Evolutionary conservation across 1,284 basidiomycete species (phyloP).

Genomic region (Cystobasidium slooffiae): DNA sequence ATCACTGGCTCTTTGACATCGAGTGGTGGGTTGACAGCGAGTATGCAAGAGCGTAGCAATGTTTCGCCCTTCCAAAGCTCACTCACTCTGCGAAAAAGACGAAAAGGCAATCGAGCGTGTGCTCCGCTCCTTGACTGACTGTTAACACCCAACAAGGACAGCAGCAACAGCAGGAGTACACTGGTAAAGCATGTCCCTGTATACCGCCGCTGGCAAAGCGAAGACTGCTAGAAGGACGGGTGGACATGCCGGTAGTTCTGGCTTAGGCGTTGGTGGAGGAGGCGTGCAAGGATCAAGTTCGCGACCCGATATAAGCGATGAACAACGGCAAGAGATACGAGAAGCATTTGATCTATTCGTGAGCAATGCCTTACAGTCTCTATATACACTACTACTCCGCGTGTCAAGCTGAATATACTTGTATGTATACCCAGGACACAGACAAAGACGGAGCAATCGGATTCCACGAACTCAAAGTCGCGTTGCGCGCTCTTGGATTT

Average conservation of each 20-base stretch:
- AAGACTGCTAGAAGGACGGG: slow-evolving; percentile 33
- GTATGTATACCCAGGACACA: slow-evolving; percentile 30
- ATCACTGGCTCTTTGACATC: neutral
- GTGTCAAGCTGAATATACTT: neutral
- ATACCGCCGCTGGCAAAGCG: slow-evolving; percentile 40
- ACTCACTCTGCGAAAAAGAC: neutral
- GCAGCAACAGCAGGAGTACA: slow-evolving; percentile 8
- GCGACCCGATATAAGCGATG: slow-evolving; percentile 69
- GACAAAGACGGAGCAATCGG: slow-evolving; percentile 64
- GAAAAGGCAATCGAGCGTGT: slow-evolving; percentile 9
- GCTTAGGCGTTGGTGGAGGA: slow-evolving; percentile 5
- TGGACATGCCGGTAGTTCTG: slow-evolving; percentile 12
- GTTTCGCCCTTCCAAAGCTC: neutral
- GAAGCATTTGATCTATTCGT: slow-evolving; percentile 98
- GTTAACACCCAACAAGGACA: neutral
- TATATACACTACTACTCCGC: neutral
- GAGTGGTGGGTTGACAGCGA: neutral
- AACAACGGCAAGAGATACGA: slow-evolving; percentile 93
- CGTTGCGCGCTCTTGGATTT: slow-evolving; percentile 96
- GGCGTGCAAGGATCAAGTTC: neutral
- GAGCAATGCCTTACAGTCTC: slow-evolving; percentile 1
- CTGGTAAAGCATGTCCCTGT: slow-evolving; percentile 25
- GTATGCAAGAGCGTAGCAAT: neutral
- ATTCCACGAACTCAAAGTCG: slow-evolving; percentile 98
- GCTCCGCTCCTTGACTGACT: neutral